phyloP scores from a whole-genome alignment of 805 yeast species.

The Candida chauliodis region DNA sequence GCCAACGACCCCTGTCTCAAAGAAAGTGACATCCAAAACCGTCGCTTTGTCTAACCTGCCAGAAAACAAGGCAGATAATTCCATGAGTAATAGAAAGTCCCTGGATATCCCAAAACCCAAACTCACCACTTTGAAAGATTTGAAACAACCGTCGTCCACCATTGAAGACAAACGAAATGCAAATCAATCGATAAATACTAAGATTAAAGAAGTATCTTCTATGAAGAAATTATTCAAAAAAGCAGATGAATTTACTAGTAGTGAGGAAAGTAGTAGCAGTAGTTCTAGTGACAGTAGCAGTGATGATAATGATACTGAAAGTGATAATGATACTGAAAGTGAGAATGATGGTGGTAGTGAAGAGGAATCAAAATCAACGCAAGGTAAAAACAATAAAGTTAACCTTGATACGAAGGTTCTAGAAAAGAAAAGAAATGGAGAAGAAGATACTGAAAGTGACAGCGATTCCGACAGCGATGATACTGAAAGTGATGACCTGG shows the following conservation, averaged over 20 bases:
- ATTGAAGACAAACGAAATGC: conserved; percentile 7
- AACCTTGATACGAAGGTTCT: too few relatives aligned
- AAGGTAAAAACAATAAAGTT: too few relatives aligned
- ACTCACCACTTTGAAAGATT: conserved; percentile 5
- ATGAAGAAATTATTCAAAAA: conserved; percentile 3
- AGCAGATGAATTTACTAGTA: conserved; percentile 1
- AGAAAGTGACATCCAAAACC: too few relatives aligned
- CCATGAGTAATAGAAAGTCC: too few relatives aligned
- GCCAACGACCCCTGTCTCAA: too few relatives aligned
- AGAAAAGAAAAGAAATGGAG: background rate
- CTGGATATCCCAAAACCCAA: conserved; percentile 1
- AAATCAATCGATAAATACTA: background rate
- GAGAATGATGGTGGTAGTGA: background rate
- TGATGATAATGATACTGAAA: background rate
- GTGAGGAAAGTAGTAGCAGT: background rate
- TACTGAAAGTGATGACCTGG: conserved; percentile 2
- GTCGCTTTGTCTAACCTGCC: too few relatives aligned
- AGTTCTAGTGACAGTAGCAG: background rate
- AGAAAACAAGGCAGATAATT: too few relatives aligned
- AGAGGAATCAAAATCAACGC: too few relatives aligned
- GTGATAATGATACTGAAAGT: background rate
- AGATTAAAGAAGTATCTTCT: background rate
- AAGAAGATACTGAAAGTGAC: background rate
- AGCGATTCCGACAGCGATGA: conserved; percentile 2
- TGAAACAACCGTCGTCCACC: conserved; percentile 11